These are phyloP conservation scores for thale cress (Arabidopsis thaliana) DNA, from an alignment of 345 rosid species.

Conservation along the genomic window TAIR10.1 NC_003075.7:8671501-8672000, in stretches of 20 bases:
- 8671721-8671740: slow-evolving; percentile 17
- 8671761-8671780: slow-evolving; percentile 8
- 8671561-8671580: not conserved
- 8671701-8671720: not conserved
- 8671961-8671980: not conserved
- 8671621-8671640: too few species aligned
- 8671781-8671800: slow-evolving; percentile 21
- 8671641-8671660: not conserved
- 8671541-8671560: slow-evolving; percentile 3
- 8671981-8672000: slow-evolving; percentile 7
- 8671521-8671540: slow-evolving; percentile 1
- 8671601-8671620: too few species aligned
- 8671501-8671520: not conserved
- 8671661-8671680: slow-evolving; percentile 6
- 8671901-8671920: slow-evolving; percentile 31
- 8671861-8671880: slow-evolving; percentile 25
- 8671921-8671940: slow-evolving; percentile 25
- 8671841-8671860: not conserved
- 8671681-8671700: slow-evolving; percentile 29
- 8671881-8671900: slow-evolving; percentile 13
- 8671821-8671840: slow-evolving; percentile 21
- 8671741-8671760: slow-evolving; percentile 4
- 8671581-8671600: not conserved
- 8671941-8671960: slow-evolving; percentile 21
- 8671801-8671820: not conserved